Base-by-base conservation (phyloP, 805 yeast species). In the Candida easanensis region DNA sequence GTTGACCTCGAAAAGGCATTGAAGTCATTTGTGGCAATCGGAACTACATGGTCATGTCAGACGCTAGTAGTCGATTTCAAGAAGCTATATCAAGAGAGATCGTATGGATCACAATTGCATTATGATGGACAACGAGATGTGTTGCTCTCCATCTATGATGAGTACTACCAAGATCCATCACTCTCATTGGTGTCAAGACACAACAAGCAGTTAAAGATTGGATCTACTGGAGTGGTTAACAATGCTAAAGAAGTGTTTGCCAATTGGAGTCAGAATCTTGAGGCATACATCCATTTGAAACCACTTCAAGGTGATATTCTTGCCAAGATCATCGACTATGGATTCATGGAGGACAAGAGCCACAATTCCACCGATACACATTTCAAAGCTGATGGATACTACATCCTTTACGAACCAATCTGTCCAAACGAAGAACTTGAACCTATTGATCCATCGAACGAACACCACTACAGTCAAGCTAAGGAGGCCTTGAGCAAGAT, bases 31-130 rank as follows among this genome's bases (percentile, higher is more conserved):
- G 42, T 53, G 14, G 60, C 61, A 3, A 49, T 58, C 31, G 61
- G 61, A 0, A 31, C 44, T 17, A 27, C 32, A 2, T 58, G 62
- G 62, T 54, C 61, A 1, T 58, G 60, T 36, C 62, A 58, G 40
- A 58, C 62, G 0, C 20, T 58, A 3, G 23, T 41, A 3, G 48
- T 57, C n/a, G 53, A 57, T 39, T 19, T 50, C 13, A 45, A 43
- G 33, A 48, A 51, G 15, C 33, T 58, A 9, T 58, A 41, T 33
- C 8, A 20, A 1, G 58, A 57, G 27, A 38, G 42, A 19, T 19
- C 39, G 3, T 43, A 55, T 35, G 26, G 39, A 4, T 20, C 38
- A 2, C 20, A 17, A 0, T 18, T 38, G 5, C 37, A 36, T 3
- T 36, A 38, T 26, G 32, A 32, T 17, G 42, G 45, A 4, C 19